Evolutionary conservation across 805 yeast genomes (phyloP), one percentile per base, ranked within the genome.

Genomic region (Starmerella riodocensis): DNA sequence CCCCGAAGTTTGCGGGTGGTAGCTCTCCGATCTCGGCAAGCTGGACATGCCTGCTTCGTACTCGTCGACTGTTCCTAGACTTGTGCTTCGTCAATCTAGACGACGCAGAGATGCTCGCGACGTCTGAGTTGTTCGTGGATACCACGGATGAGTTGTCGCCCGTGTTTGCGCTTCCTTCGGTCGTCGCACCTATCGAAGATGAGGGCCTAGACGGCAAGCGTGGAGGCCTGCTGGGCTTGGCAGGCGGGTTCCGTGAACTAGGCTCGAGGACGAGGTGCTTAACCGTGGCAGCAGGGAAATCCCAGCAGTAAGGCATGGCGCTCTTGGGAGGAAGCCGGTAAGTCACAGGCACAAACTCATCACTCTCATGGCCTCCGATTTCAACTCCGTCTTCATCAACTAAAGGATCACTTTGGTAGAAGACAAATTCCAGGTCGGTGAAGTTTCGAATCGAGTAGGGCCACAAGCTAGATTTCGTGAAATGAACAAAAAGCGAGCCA

Each of bases 241-340:
- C 81, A 12, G 23, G 33, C 4, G 17, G 22, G 7, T 27, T 4
- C 4, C 4, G 26, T 16, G 27, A 80, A 35, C 77, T 78, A 9
- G 79, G 67, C 42, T 85, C 66, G 25, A 91, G 58, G 3, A 84
- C 68, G 24, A 91, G 60, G 53, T 86, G 95, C 56, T 85, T 86
- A 33, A 78, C 70, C 8, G 72, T 63, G 0, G 94, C 96, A 37
- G 93, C 84, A 1, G 98, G 98, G 60, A 72, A 91, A 57, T 91
- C 98, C 86, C 95, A 91, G 0, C 98, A 83, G 57, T 91, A 91
- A 0, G 97, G 95, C 97, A 91, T 91, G 2, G 84, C 93, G 60
- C 94, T 81, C 53, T 74, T 74, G 1, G 93, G 75, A 0, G 97
- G 96, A 11, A 93, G 68, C 33, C 73, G 70, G 56, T 88, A 91